Base-by-base conservation (phyloP, 129 eudicot genomes). In the Artemisia argyi region DNA sequence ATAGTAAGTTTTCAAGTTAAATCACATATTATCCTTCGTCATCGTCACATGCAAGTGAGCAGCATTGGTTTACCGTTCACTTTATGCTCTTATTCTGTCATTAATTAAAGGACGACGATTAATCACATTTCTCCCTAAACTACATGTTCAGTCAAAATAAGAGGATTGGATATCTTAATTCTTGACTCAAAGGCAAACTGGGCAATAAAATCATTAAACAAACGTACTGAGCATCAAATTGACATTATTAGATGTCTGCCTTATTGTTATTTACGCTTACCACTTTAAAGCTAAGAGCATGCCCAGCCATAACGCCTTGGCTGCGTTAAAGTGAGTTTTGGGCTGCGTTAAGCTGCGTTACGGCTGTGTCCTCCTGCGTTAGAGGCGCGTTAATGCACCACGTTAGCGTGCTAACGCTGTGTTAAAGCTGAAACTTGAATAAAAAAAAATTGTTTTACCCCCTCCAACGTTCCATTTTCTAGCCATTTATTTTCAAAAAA, bases 221-320 rank as follows among this genome's bases (percentile, higher is more conserved):
- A 77, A 35, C 35, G 35, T 30, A 30, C 6, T 69, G 70, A 70
- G 72, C 77, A 78, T 71, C 67, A 78, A 78, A 53, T 63, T 44
- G 44, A 22, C 77, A 71, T 78, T 52, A 78, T 78, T 78, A 71
- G 76, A 71, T 71, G 35, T 64, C 73, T 54, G 68, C 73, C 47
- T 32, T 57, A 68, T 49, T 48, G 18, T 72, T 74, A 19, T 39
- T 7, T 7, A 39, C 46, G 5, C 46, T 39, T 39, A 39, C 46
- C 14, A 79, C 20, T 44, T 74, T 69, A 61, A 66, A 73, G 65
- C 28, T 70, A 39, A 20, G 22, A n/a, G n/a, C n/a, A n/a, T n/a
- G n/a, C n/a, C n/a, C n/a, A n/a, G n/a, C n/a, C n/a, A n/a, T n/a
- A n/a, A n/a, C n/a, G n/a, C n/a, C n/a, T n/a, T n/a, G n/a, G n/a